Percentiles rank a stretch among this genome's conserved stretches.
phyloP scores from a whole-genome alignment of 2,329 filamentous ascomycete species.

The Colletotrichum cereale region DNA sequence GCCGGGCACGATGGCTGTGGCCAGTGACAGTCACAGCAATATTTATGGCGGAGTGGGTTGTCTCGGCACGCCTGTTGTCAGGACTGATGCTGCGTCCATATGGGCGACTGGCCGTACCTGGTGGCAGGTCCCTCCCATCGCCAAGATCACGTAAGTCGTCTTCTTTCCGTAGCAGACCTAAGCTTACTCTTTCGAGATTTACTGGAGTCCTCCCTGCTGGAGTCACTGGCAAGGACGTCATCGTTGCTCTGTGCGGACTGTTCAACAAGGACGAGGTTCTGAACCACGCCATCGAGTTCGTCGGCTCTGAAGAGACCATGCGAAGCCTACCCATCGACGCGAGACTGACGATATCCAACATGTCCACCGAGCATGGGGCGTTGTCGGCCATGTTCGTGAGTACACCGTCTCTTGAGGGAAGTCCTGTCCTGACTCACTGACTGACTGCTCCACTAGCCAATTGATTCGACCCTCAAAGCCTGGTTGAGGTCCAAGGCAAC shows the following conservation, averaged over 20 bases:
- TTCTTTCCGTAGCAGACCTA: not conserved
- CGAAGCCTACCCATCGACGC: constrained; percentile 78
- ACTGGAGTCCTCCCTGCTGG: constrained; percentile 81
- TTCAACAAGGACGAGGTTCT: constrained; percentile 91
- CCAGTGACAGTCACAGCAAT: constrained; percentile 82
- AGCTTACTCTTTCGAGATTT: constrained; percentile 53
- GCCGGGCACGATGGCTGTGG: constrained; percentile 87
- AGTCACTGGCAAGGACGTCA: constrained; percentile 94
- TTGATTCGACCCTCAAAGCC: constrained; percentile 76
- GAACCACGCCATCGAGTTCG: constrained; percentile 92
- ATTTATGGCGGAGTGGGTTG: constrained; percentile 86
- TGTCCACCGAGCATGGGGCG: constrained; percentile 87
- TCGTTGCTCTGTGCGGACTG: constrained; percentile 86
- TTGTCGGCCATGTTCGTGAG: constrained; percentile 50
- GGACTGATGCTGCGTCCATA: constrained; percentile 88
- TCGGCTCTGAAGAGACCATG: constrained; percentile 83
- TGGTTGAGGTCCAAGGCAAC: constrained; percentile 87
- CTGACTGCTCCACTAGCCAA: constrained; percentile 72
- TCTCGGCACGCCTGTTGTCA: constrained; percentile 79
- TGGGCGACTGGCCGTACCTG: constrained; percentile 87
- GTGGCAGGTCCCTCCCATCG: constrained; percentile 90
- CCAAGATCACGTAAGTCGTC: constrained; percentile 70
- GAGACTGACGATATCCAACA: constrained; percentile 81
- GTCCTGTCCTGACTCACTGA: constrained; percentile 52
- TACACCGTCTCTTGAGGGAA: constrained; percentile 43